phyloP scores from a whole-genome alignment of 208 protist species.

The Herpetomonas muscarum region DNA sequence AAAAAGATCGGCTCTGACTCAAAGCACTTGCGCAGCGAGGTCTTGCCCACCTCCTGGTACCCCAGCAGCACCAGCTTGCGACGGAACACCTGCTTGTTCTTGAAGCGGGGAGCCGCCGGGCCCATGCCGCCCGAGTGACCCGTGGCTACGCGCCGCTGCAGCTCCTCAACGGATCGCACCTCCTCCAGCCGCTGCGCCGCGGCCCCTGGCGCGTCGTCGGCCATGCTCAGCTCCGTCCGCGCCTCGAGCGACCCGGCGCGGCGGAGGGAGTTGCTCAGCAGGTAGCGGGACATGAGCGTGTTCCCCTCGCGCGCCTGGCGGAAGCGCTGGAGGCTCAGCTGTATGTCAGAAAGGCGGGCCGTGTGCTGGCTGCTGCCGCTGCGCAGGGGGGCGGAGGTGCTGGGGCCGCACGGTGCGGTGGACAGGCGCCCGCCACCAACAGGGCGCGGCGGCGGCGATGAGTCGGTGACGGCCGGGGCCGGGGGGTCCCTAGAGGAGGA shows the following conservation, averaged over 20 bases:
- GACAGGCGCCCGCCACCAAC: neutral
- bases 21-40: constrained; percentile 85
- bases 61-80: constrained; percentile 84
- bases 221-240: constrained; percentile 13
- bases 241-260: neutral
- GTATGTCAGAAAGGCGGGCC: constrained; percentile 39
- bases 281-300: constrained; percentile 49
- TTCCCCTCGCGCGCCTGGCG: constrained; percentile 24
- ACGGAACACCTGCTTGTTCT: constrained; percentile 58
- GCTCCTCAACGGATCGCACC: constrained; percentile 2
- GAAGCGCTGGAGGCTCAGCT: constrained; percentile 42
- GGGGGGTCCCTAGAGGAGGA: no score
- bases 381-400: constrained; percentile 6
- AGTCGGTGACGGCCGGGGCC: neutral
- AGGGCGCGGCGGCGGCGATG: neutral
- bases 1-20: constrained; percentile 84
- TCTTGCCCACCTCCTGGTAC: constrained; percentile 89
- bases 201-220: constrained; percentile 3
- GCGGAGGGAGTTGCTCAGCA: constrained; percentile 36
- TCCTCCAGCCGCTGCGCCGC: neutral
- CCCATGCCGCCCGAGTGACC: neutral
- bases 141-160: constrained; percentile 11
- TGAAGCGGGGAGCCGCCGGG: constrained; percentile 31
- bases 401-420: neutral
- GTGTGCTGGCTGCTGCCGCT: constrained; percentile 3